Evolutionary conservation across 2,329 filamentous ascomycete species (phyloP), one percentile per base, ranked within the genome.

Genomic region (Penicillium carneum): DNA sequence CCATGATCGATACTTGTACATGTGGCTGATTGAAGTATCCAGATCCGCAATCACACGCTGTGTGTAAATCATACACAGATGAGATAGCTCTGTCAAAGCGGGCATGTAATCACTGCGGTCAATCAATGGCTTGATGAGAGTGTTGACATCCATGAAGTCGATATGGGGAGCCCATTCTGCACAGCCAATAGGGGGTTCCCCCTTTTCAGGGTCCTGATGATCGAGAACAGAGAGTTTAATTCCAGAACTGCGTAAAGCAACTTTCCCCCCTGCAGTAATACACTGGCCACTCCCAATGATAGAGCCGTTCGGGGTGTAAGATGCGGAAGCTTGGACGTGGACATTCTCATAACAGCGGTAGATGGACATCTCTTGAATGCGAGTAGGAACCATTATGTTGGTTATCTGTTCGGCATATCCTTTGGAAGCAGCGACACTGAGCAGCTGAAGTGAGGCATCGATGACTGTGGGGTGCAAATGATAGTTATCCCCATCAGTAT

Each of bases 381-480:
- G 65, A 3, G 62, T 71, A 2, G 62, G 73, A 43, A 69, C 66
- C 60, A 58, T 70, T 43, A 66, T 55, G 33, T 48, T 48, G 3
- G 60, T 63, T 31, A 58, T 62, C 6, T 59, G 39, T 43, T 63
- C 29, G n/a, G 55, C 20, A 61, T 65, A 62, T 3, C 71, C 71
- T 20, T 65, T 61, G 0, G 62, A 63, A n/a, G 59, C 64, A 3
- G 71, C 71, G 2, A 68, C 59, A 29, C 47, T 67, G 18, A 70
- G 46, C 4, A 71, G 45, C 41, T 72, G 71, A 8, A 72, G 36
- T 12, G 62, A 63, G 11, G 66, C 59, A 36, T 69, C 68, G 12
- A 72, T 64, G 1, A 65, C 23, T 11, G 62, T 69, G 1, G 71
- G 71, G 39, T 72, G 71, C 0, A 72, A 43, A 4, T 63, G 34